Conservation (phyloP, 306 rosid species). For the Trichosanthes cucumerina region DNA sequence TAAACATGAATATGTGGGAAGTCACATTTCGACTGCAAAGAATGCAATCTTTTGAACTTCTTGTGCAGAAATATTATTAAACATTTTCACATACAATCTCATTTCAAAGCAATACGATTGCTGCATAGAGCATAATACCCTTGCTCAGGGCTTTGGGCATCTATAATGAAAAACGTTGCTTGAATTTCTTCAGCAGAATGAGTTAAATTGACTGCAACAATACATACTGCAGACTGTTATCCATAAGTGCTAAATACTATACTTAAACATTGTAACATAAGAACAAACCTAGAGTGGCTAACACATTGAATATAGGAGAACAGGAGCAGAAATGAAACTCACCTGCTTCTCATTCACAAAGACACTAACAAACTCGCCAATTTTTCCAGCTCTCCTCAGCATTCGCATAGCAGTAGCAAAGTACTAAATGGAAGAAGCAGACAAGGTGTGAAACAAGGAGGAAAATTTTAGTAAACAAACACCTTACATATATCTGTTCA, state of each 20-base stretch:
- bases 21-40: background rate
- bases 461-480: background rate
- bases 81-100: background rate
- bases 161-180: background rate
- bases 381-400: conserved; percentile 73
- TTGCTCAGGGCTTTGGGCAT: background rate
- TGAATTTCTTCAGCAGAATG: background rate
- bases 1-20: background rate
- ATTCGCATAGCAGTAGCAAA: conserved; percentile 65
- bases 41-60: background rate
- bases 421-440: conserved; percentile 14
- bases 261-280: background rate
- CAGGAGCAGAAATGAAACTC: conserved; percentile 3
- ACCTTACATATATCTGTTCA: background rate
- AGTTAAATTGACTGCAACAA: background rate
- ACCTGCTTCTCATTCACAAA: conserved; percentile 89
- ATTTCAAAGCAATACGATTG: background rate
- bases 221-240: background rate
- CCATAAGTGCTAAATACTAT: background rate
- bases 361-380: conserved; percentile 87
- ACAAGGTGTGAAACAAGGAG: background rate
- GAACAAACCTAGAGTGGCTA: conserved; percentile 10
- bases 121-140: background rate
- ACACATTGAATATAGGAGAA: background rate
- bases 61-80: background rate